phyloP scores from a whole-genome alignment of 2,329 filamentous ascomycete genomes.

The Orbilia brochopaga region DNA sequence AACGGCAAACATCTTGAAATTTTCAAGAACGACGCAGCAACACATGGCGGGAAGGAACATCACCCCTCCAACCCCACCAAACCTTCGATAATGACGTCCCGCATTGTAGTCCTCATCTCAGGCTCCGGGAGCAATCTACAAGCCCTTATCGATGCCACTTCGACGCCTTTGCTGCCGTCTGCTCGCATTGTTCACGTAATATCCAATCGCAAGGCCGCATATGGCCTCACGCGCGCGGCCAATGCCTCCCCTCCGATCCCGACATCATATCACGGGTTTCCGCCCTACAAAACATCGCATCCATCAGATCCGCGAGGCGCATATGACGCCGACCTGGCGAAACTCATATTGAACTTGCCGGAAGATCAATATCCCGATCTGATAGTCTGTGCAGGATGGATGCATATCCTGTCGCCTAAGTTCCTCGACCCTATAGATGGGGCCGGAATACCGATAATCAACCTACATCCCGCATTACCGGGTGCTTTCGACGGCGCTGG shows the following conservation, averaged over 20 bases:
- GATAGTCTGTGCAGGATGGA: slow-evolving; percentile 83
- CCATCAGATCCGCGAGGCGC: slow-evolving; percentile 66
- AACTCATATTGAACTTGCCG: slow-evolving; percentile 64
- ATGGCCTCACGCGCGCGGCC: slow-evolving; percentile 68
- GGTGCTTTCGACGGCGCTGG: slow-evolving; percentile 77
- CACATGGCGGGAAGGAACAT: slow-evolving; percentile 26
- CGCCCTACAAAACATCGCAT: slow-evolving; percentile 75
- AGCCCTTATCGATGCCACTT: slow-evolving; percentile 71
- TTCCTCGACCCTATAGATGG: slow-evolving; percentile 73
- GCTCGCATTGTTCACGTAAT: slow-evolving; percentile 66
- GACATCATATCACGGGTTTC: slow-evolving; percentile 79
- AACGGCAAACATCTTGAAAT: slow-evolving; percentile 44
- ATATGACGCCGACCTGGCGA: slow-evolving; percentile 78
- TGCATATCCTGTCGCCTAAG: slow-evolving; percentile 75
- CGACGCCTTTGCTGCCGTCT: slow-evolving; percentile 59
- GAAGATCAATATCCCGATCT: slow-evolving; percentile 69
- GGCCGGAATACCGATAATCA: slow-evolving; percentile 73
- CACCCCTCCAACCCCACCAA: slow-evolving; percentile 25
- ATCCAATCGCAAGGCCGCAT: slow-evolving; percentile 69
- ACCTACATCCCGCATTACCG: slow-evolving; percentile 77
- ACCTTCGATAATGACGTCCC: slow-evolving; percentile 55
- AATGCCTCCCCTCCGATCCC: slow-evolving; percentile 66
- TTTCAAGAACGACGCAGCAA: slow-evolving; percentile 29
- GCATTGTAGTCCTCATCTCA: slow-evolving; percentile 72
- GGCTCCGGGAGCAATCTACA: slow-evolving; percentile 80